These are phyloP conservation scores for Ogataea methylovora DNA, from an alignment of 805 yeast species.

Conservation along the genomic window DNA sequence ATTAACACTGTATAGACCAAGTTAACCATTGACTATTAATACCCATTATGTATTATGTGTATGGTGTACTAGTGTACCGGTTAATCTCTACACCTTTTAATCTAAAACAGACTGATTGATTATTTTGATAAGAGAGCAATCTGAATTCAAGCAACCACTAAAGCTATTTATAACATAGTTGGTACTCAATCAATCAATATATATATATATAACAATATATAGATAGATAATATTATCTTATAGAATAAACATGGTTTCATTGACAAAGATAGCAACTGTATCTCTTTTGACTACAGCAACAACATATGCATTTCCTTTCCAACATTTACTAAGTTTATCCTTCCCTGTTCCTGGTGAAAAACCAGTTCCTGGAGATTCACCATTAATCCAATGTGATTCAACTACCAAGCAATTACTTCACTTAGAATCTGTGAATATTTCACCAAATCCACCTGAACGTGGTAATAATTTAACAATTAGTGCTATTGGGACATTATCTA, in stretches of 20 bases:
- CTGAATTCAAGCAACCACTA: no score
- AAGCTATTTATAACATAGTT: no score
- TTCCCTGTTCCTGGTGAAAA: constrained; percentile 27
- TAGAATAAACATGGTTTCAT: constrained; percentile 9
- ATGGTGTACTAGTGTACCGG: no score
- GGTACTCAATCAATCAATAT: no score
- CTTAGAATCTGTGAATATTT: constrained; percentile 49
- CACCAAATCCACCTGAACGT: constrained; percentile 84
- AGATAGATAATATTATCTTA: no score
- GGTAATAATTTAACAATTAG: constrained; percentile 77
- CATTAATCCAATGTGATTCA: constrained; percentile 70
- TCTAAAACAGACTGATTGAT: no score
- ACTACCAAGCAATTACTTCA: constrained; percentile 54
- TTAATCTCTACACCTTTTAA: no score
- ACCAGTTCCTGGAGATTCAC: constrained; percentile 90
- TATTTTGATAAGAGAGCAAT: no score
- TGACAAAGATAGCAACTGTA: constrained; percentile 2
- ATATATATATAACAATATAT: no score
- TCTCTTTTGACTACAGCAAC: constrained; percentile 4
- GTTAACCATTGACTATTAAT: no score
- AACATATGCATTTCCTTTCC: constrained; percentile 8
- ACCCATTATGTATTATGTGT: no score
- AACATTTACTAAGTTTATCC: constrained; percentile 4
- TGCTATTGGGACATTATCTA: constrained; percentile 59
- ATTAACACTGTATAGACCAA: no score